Evolutionary conservation across 2,329 filamentous ascomycete genomes (phyloP).

Genomic region (Nemania diffusa): DNA sequence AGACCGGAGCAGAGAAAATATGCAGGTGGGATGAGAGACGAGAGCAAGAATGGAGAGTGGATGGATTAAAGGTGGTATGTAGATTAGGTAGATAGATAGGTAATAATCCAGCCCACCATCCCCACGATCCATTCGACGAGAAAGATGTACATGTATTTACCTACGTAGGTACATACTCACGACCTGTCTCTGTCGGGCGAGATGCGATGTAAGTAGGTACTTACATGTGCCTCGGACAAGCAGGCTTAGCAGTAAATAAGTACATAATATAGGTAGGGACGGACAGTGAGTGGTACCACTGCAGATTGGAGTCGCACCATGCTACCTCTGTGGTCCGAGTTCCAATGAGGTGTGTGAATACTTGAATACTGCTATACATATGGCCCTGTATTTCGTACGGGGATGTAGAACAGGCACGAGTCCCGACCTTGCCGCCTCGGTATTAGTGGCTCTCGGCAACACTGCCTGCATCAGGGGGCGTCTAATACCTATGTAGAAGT

Average conservation of each 20-base stretch:
- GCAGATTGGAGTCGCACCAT: slow-evolving; percentile 16
- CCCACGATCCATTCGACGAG: background rate
- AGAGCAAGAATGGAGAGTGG: slow-evolving; percentile 1
- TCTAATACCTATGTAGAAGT: too few relatives aligned
- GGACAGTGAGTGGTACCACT: slow-evolving; percentile 20
- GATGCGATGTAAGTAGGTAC: background rate
- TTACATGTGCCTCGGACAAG: background rate
- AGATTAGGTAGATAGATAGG: background rate
- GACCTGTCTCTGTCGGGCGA: slow-evolving; percentile 6
- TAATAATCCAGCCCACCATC: slow-evolving; percentile 4
- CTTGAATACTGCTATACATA: background rate
- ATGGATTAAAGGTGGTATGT: background rate
- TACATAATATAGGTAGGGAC: slow-evolving; percentile 5
- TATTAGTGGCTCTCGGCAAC: slow-evolving; percentile 32
- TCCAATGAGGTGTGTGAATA: slow-evolving; percentile 4
- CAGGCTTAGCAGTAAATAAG: background rate
- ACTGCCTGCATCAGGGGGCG: slow-evolving; percentile 27
- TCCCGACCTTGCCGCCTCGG: slow-evolving; percentile 30
- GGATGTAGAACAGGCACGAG: slow-evolving; percentile 26
- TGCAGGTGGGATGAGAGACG: background rate
- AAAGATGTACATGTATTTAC: background rate
- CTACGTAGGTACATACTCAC: background rate
- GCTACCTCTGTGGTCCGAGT: slow-evolving; percentile 15
- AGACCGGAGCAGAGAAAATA: background rate
- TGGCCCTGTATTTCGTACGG: too few relatives aligned